These are phyloP conservation scores for Lactifluus rugatus DNA, from an alignment of 768 basidiomycete species.

Conservation along the genomic window DNA sequence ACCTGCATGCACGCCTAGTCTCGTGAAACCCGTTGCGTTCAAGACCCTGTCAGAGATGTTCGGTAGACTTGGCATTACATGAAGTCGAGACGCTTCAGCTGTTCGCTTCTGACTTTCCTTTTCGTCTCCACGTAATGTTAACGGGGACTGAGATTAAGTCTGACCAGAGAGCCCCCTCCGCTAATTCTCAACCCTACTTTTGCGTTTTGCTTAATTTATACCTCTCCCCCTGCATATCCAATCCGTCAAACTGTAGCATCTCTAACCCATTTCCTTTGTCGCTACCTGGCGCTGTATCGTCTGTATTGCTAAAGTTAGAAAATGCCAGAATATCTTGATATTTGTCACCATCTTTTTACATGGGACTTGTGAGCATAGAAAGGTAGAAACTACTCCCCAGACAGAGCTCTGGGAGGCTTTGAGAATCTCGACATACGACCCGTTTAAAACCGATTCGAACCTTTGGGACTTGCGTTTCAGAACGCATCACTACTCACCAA, in stretches of 20 bases:
- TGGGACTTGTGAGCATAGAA: no score
- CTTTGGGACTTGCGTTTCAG: no score
- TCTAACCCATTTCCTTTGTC: not conserved
- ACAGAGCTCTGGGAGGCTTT: no score
- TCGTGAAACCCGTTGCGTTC: constrained; percentile 95
- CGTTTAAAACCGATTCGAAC: no score
- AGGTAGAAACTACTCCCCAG: no score
- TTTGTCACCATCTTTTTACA: not conserved
- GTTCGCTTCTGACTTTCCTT: not conserved
- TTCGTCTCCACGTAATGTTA: not conserved
- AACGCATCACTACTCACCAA: no score
- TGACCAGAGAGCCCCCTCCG: no score
- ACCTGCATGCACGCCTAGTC: constrained; percentile 32
- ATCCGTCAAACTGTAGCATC: not conserved
- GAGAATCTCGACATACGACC: no score
- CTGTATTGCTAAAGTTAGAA: constrained; percentile 7
- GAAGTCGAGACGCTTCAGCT: constrained; percentile 17
- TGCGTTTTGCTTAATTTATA: constrained; percentile 14
- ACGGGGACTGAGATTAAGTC: not conserved
- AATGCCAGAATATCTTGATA: not conserved
- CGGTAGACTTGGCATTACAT: constrained; percentile 50
- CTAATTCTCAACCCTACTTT: not conserved
- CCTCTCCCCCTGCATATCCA: not conserved
- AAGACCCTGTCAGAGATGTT: constrained; percentile 83
- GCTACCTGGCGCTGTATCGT: not conserved